These are phyloP conservation scores for Ajuga reptans DNA, from an alignment of 305 asterid species.

Conservation along the genomic window DNA sequence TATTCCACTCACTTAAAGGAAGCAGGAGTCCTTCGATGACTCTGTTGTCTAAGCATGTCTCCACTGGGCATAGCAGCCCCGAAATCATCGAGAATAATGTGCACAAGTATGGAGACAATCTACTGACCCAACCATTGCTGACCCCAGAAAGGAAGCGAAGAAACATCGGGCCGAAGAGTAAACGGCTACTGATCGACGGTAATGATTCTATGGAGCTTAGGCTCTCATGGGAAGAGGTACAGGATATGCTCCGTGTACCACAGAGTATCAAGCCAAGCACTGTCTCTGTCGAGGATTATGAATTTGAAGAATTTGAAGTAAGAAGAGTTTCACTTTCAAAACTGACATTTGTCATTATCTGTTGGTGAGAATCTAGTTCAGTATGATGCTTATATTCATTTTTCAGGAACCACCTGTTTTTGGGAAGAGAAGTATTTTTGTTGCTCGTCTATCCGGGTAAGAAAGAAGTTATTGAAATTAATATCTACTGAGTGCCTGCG, in stretches of 20 bases:
- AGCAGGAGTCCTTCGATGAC: constrained; percentile 37
- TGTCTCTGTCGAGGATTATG: constrained; percentile 59
- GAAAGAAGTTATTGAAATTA: constrained; percentile 19
- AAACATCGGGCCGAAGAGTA: constrained; percentile 80
- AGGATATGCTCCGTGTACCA: constrained; percentile 84
- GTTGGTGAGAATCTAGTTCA: constrained; percentile 14
- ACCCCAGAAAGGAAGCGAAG: constrained; percentile 69
- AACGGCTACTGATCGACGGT: constrained; percentile 66
- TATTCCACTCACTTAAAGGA: constrained; percentile 62
- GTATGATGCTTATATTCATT: constrained; percentile 23
- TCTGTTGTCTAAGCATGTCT: constrained; percentile 41
- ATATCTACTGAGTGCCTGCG: no score
- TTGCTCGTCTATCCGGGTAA: constrained; percentile 74
- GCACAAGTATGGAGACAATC: constrained; percentile 39
- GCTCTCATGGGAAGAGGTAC: constrained; percentile 89
- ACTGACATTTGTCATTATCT: not conserved
- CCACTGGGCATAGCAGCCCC: constrained; percentile 37
- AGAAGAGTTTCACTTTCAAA: constrained; percentile 20
- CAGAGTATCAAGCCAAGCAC: constrained; percentile 57
- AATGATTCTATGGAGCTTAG: constrained; percentile 79
- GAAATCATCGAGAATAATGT: constrained; percentile 35
- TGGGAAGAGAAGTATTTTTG: constrained; percentile 67
- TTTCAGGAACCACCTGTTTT: constrained; percentile 86
- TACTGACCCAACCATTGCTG: constrained; percentile 32
- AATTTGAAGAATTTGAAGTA: constrained; percentile 89